Conservation (phyloP, 1,284 basidiomycete genomes). For the Ganoderma lingzhi region DNA sequence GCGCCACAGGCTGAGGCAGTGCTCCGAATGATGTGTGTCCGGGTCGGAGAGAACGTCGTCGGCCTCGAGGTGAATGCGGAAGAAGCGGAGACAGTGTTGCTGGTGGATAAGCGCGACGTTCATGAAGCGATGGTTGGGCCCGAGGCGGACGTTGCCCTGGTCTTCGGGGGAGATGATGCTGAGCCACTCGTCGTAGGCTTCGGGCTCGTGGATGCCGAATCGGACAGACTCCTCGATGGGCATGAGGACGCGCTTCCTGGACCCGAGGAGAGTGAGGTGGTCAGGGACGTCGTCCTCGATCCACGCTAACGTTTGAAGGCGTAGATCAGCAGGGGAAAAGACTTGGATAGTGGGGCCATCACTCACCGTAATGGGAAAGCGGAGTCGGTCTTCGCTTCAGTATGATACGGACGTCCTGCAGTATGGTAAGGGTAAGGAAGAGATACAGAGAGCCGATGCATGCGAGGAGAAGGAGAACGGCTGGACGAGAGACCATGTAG, state of each 20-base stretch:
- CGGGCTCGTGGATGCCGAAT: constrained; percentile 34
- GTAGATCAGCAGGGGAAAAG: neutral
- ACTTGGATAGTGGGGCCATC: neutral
- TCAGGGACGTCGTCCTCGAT: constrained; percentile 28
- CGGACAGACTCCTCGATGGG: constrained; percentile 31
- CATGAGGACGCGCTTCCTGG: constrained; percentile 19
- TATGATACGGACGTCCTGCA: neutral
- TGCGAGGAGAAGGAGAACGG: neutral
- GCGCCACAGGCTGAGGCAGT: constrained; percentile 33
- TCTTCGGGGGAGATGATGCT: neutral
- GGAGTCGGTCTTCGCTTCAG: neutral
- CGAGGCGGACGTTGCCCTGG: constrained; percentile 2
- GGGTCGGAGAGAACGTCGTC: constrained; percentile 11
- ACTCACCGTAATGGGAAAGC: neutral
- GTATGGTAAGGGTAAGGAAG: neutral
- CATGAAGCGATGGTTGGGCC: constrained; percentile 29
- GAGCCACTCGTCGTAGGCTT: constrained; percentile 39
- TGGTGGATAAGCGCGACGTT: constrained; percentile 49
- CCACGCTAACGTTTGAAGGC: constrained; percentile 2
- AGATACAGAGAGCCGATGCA: neutral
- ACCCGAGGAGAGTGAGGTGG: constrained; percentile 10
- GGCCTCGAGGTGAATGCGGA: constrained; percentile 25
- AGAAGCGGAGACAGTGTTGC: constrained; percentile 46
- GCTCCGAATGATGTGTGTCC: constrained; percentile 24
- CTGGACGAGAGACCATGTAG: neutral